Conservation (phyloP, 106 monocot species). For the Agapanthus africanus region DNA sequence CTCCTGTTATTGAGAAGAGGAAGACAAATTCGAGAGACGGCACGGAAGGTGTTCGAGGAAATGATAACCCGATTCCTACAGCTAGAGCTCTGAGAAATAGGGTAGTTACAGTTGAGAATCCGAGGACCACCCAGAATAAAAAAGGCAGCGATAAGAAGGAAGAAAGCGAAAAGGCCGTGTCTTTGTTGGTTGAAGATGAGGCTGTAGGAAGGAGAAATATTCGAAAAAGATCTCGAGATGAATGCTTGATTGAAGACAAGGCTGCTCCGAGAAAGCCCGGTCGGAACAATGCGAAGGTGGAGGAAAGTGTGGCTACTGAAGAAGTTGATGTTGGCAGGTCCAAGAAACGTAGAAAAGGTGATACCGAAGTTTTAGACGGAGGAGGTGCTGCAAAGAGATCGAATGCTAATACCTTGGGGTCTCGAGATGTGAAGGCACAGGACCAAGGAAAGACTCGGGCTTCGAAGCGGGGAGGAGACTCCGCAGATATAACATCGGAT, state of each 20-base stretch:
- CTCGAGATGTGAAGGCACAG: not conserved
- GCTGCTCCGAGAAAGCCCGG: not conserved
- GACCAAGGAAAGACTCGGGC: not conserved
- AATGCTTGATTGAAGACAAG: not conserved
- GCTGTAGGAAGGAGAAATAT: not conserved
- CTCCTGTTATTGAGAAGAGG: constrained; percentile 19
- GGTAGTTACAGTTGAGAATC: constrained; percentile 4
- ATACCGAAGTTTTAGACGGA: not conserved
- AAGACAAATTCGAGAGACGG: constrained; percentile 10
- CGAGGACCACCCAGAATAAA: not conserved
- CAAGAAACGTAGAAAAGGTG: too few species aligned
- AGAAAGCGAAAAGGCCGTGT: not conserved
- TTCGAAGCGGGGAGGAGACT: too few species aligned
- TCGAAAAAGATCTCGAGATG: not conserved
- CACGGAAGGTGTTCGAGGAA: not conserved
- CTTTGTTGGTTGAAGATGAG: not conserved
- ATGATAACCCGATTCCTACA: not conserved
- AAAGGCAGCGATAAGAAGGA: not conserved
- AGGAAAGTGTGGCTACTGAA: not conserved
- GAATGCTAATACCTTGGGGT: not conserved
- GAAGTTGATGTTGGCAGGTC: too few species aligned
- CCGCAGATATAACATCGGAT: too few species aligned
- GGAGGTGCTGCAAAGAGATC: not conserved
- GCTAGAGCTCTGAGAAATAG: constrained; percentile 31
- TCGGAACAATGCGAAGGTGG: not conserved